Evolutionary conservation across 202 grass and related monocot species (phyloP), one percentile per base, ranked within the genome.

Genomic region (Eragrostis tef): DNA sequence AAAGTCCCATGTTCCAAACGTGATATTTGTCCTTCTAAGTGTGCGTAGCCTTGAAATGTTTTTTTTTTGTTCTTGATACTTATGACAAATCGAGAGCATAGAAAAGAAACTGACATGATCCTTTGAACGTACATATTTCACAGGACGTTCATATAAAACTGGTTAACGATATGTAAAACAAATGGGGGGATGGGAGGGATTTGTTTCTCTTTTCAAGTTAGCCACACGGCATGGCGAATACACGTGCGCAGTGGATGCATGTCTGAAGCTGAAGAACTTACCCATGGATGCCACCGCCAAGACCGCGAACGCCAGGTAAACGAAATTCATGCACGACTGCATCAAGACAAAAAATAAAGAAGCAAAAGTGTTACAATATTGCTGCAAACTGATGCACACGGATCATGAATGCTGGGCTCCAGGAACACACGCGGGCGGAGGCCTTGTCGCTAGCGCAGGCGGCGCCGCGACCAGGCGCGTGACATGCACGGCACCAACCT

Each of bases 291-390:
- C 96, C 72, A 99, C 96, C 46, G 73, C 85, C 90, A 99, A 46
- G 64, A 99, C 91, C 51, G 85, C 96, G 64, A 95, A 78, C 79
- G 85, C 96, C 70, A 99, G 31, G 80, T 95, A 99, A 50, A 99
- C 89, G 57, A 99, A 99, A 53, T 99, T 93, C n/a, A 95, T 64
- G 79, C 96, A 99, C 11, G 79, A 91, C 96, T 99, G 96, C 80
- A 90, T 36, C 20, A 47, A 83, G 43, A 61, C 0, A 58, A 16
- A 25, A 27, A 64, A 26, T 79, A 57, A 44, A 75, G 15, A 67
- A 21, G 44, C 64, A 72, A 19, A 49, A 24, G 34, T n/a, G 14
- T 17, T 4, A 7, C 0, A 66, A 27, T 50, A 31, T 5, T 22
- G 12, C 10, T 11, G 22, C n/a, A 60, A 74, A 39, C 34, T 39